A percentile compares a stretch with the other conserved stretches of the same genome.
Evolutionary conservation across 2,329 filamentous ascomycete genomes (phyloP).

Genomic region (Epichloe baconii): DNA sequence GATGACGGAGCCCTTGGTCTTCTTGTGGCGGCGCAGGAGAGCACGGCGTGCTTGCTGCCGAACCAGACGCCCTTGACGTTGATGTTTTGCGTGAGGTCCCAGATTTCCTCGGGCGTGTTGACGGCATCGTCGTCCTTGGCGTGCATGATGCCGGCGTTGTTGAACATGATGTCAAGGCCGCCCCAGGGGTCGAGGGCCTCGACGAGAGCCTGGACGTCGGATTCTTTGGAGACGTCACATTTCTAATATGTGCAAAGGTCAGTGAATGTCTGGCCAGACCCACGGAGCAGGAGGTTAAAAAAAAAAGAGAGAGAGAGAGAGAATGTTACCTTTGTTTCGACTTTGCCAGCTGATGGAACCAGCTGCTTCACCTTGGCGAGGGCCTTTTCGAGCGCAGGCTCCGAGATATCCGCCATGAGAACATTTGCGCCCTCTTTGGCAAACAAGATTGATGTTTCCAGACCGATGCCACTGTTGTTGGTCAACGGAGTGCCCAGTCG

Average conservation of each 20-base stretch:
- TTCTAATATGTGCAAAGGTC: slow-evolving; percentile 11
- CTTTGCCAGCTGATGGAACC: slow-evolving; percentile 44
- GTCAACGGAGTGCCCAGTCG: background rate
- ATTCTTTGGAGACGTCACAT: slow-evolving; percentile 76
- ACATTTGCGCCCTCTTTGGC: slow-evolving; percentile 77
- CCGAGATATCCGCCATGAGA: slow-evolving; percentile 75
- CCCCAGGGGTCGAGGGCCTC: slow-evolving; percentile 71
- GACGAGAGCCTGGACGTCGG: slow-evolving; percentile 61
- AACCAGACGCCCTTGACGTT: slow-evolving; percentile 99
- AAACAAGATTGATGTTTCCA: slow-evolving; percentile 85
- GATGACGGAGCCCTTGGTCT: slow-evolving; percentile 71
- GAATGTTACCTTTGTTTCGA: slow-evolving; percentile 42
- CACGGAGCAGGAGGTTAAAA: background rate
- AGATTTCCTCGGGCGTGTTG: slow-evolving; percentile 77
- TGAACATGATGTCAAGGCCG: slow-evolving; percentile 85
- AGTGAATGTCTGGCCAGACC: background rate
- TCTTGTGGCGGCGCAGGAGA: slow-evolving; percentile 69
- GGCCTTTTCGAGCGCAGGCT: slow-evolving; percentile 63
- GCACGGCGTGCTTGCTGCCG: slow-evolving; percentile 81
- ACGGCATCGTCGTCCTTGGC: slow-evolving; percentile 66
- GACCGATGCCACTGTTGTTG: slow-evolving; percentile 63
- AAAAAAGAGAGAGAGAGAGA: background rate
- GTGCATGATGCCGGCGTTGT: slow-evolving; percentile 98
- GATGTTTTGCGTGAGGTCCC: slow-evolving; percentile 86
- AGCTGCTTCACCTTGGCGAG: slow-evolving; percentile 61